Evolutionary conservation across 1,139 yeast species (phyloP).

Genomic region (Pneumocystis jirovecii): DNA sequence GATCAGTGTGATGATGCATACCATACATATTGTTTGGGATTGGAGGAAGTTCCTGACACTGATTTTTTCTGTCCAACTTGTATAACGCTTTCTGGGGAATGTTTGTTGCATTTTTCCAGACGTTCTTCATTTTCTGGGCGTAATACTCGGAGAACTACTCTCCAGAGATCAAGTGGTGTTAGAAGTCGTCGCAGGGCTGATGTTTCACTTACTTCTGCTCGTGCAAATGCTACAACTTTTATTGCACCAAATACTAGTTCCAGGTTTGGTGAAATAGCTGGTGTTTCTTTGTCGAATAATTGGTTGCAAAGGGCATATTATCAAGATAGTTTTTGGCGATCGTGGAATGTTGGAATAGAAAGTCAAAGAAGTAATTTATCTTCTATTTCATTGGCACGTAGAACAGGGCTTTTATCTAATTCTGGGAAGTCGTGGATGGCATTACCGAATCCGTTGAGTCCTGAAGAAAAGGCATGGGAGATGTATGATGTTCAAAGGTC

Average conservation of each 20-base stretch:
- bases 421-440: background rate
- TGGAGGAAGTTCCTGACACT: slow-evolving; percentile 20
- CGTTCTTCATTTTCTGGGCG: background rate
- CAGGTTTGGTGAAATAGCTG: background rate
- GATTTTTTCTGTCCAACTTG: slow-evolving; percentile 25
- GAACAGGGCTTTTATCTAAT: background rate
- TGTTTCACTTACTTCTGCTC: background rate
- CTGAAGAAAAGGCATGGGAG: background rate
- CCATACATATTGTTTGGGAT: slow-evolving; percentile 23
- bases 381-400: background rate
- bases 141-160: background rate
- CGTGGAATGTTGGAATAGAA: background rate
- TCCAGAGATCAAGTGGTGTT: background rate
- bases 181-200: background rate
- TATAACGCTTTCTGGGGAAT: slow-evolving; percentile 5
- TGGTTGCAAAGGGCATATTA: background rate
- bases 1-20: slow-evolving; percentile 23
- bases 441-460: background rate
- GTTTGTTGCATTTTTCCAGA: background rate
- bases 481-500: background rate
- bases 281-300: background rate
- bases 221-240: background rate
- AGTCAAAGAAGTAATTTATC: background rate
- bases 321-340: background rate
- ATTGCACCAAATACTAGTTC: background rate